Base-by-base conservation (phyloP, 371 early-diverging fungal genomes). In the Zychaea mexicana region DNA sequence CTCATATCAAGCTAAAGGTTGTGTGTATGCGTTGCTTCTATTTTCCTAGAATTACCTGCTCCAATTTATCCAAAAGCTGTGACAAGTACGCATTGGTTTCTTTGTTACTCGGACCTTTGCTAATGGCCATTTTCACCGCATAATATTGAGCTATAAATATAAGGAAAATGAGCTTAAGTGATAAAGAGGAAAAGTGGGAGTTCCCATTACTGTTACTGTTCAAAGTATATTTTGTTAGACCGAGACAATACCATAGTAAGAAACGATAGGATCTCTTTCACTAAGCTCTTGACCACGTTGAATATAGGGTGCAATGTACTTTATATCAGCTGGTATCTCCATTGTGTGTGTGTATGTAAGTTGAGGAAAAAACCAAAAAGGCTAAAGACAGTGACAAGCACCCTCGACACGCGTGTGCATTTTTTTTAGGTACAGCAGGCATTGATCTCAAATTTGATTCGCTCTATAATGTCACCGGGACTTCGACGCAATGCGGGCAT, bases 211-310 rank as follows among this genome's bases (percentile, higher is more conserved):
- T n/a, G n/a, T n/a, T n/a, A n/a, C n/a, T n/a, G n/a, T n/a, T n/a
- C n/a, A n/a, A n/a, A n/a, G n/a, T n/a, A n/a, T 42, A 12, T 42
- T 15, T 42, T 42, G n/a, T 12, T 12, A 17, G n/a, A 17, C n/a
- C 39, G n/a, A 36, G 15, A 36, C 36, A 36, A 36, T 85, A 94
- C 97, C 94, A 73, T 94, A 98, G 67, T 98, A 98, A 0, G 97
- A 77, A 5, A 96, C 84, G 19, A 95, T 75, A 8, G 97, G 96
- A 39, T 97, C 97, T 36, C 87, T 79, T 3, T 77, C 73, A 33
- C 72, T 65, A 15, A 96, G 73, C 72, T 97, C 96, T 31, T 87
- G 84, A 0, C 88, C 90, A 17, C 96, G 86, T 69, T 94, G 94
- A 52, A 97, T 74, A 72, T 82, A 96, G 3, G 93, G 88, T 13